Evolutionary conservation across 371 early-diverging fungal species (phyloP).

Genomic region (Mortierella sp.): DNA sequence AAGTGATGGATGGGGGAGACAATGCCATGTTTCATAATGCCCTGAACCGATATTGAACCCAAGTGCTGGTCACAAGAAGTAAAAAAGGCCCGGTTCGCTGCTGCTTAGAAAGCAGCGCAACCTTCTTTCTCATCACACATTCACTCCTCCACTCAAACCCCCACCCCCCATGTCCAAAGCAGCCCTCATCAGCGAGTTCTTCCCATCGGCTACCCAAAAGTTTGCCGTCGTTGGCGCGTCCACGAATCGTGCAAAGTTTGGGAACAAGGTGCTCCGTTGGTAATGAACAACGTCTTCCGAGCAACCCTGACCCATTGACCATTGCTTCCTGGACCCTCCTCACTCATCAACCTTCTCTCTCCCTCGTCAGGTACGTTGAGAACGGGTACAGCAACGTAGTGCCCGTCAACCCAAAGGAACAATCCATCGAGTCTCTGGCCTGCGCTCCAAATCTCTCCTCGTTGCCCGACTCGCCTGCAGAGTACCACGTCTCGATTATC

Average conservation of each 20-base stretch:
- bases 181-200: constrained; percentile 29
- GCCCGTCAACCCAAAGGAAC: constrained; percentile 49
- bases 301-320: not conserved
- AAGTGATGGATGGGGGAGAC: constrained; percentile 75
- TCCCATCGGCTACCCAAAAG: constrained; percentile 39
- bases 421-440: constrained; percentile 33
- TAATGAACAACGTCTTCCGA: constrained; percentile 43
- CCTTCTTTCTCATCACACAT: not conserved
- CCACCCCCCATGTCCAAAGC: constrained; percentile 18
- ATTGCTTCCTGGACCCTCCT: not conserved
- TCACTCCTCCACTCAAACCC: not conserved
- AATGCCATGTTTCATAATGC: constrained; percentile 65
- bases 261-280: constrained; percentile 83
- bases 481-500: constrained; percentile 72
- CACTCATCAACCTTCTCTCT: too few relatives aligned
- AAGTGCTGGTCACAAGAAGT: too few relatives aligned
- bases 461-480: constrained; percentile 31
- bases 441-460: constrained; percentile 36
- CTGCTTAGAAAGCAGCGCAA: too few relatives aligned
- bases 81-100: too few relatives aligned
- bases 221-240: constrained; percentile 86
- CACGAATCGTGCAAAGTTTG: constrained; percentile 75
- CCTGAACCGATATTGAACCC: constrained; percentile 47
- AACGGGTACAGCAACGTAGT: constrained; percentile 47
- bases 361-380: constrained; percentile 36